Percentiles rank a stretch among this genome's conserved stretches.
Evolutionary conservation across 73 alveolate species (phyloP).

Genomic region (Paramecium octaurelia): DNA sequence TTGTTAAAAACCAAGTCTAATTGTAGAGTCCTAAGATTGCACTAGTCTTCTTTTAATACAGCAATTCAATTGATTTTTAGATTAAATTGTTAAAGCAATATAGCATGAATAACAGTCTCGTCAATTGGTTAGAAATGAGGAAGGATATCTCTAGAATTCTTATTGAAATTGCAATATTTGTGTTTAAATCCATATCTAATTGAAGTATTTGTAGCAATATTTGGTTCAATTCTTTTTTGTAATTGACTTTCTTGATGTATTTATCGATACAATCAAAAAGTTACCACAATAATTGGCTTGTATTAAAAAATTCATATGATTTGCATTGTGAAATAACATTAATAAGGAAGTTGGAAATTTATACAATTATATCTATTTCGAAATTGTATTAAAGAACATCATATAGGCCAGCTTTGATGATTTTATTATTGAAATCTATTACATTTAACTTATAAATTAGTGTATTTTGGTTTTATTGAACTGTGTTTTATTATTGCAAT

Average conservation of each 20-base stretch:
- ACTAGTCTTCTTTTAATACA: background rate
- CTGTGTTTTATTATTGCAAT: background rate
- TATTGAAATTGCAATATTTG: background rate
- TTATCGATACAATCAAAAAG: background rate
- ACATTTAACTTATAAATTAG: background rate
- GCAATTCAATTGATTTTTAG: background rate
- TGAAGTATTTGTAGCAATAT: background rate
- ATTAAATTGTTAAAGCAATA: background rate
- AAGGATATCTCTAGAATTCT: background rate
- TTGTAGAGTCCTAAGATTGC: background rate
- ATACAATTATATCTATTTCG: background rate
- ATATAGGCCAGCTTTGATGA: background rate
- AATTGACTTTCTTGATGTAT: background rate
- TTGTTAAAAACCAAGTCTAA: background rate
- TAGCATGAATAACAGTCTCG: background rate
- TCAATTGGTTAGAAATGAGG: background rate
- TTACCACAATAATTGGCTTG: background rate
- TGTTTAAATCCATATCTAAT: background rate
- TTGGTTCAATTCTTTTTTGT: conserved; percentile 19
- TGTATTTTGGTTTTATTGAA: background rate
- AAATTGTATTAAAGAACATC: background rate
- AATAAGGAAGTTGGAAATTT: background rate
- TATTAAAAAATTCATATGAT: background rate
- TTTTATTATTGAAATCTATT: background rate
- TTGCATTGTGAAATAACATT: background rate